phyloP scores from a whole-genome alignment of 139 green algal genomes.

The Micractinium conductrix region DNA sequence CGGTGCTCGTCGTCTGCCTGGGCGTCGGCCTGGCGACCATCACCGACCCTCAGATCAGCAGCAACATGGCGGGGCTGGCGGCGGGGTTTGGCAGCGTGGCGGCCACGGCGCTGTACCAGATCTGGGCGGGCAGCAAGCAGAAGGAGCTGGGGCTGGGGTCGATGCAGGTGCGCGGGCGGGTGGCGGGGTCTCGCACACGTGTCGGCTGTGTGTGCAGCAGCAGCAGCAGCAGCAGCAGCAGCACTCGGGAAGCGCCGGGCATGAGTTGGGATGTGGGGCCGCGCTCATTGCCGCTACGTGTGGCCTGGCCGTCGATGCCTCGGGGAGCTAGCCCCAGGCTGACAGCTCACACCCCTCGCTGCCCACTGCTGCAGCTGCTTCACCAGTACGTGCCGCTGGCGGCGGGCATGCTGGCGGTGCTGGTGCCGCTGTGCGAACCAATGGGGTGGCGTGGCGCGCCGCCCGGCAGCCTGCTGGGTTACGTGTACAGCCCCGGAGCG shows the following conservation, averaged over 20 bases:
- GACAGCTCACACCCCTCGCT: no score
- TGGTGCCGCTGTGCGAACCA: slow-evolving; percentile 82
- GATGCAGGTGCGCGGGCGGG: no score
- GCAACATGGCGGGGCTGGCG: slow-evolving; percentile 65
- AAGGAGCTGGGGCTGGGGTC: slow-evolving; percentile 77
- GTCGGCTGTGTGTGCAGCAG: no score
- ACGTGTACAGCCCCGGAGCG: slow-evolving; percentile 54
- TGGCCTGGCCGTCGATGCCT: no score
- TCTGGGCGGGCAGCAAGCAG: slow-evolving; percentile 89
- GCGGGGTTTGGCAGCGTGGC: slow-evolving; percentile 67
- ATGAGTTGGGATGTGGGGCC: no score
- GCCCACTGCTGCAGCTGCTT: no score
- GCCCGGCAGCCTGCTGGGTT: slow-evolving; percentile 68
- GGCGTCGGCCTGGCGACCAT: slow-evolving; percentile 85
- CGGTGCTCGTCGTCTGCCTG: slow-evolving; percentile 76
- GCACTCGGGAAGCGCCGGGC: no score
- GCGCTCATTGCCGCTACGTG: no score
- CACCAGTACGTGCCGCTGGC: slow-evolving; percentile 84
- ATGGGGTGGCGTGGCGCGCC: slow-evolving; percentile 56
- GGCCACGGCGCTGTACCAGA: slow-evolving; percentile 84
- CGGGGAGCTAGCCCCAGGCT: no score
- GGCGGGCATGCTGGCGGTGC: slow-evolving; percentile 59
- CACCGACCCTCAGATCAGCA: slow-evolving; percentile 69
- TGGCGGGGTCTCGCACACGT: no score
- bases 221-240: no score